These are phyloP conservation scores for Diaporthe sp. DNA, from an alignment of 2,329 filamentous ascomycete genomes.

Conservation along the genomic window DNA sequence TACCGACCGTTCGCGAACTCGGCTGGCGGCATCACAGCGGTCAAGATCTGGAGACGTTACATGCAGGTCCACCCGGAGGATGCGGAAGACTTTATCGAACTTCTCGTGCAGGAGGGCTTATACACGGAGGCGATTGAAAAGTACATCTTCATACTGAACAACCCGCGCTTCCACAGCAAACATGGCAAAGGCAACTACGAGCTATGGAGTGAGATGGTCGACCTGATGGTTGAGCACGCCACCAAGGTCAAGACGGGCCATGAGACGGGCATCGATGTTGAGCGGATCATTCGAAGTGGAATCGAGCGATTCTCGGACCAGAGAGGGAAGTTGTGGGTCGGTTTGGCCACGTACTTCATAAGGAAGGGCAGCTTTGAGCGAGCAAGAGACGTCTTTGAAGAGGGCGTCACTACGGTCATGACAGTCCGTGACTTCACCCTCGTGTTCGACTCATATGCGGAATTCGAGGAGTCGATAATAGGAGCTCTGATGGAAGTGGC, in stretches of 20 bases:
- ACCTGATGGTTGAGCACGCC: slow-evolving; percentile 91
- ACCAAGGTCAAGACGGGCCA: slow-evolving; percentile 85
- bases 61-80: slow-evolving; percentile 98
- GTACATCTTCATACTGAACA: slow-evolving; percentile 94
- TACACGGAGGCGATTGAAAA: slow-evolving; percentile 93
- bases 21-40: slow-evolving; percentile 88
- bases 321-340: slow-evolving; percentile 93
- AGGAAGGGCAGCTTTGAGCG: slow-evolving; percentile 92
- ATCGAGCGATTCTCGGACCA: slow-evolving; percentile 94
- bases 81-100: slow-evolving; percentile 93
- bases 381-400: slow-evolving; percentile 93
- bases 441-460: slow-evolving; percentile 95
- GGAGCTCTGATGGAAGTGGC: slow-evolving; percentile 91
- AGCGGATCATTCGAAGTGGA: slow-evolving; percentile 92
- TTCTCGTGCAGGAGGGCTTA: slow-evolving; percentile 83
- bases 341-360: slow-evolving; percentile 96
- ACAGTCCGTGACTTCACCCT: slow-evolving; percentile 97
- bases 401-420: slow-evolving; percentile 98
- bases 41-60: slow-evolving; percentile 95
- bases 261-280: slow-evolving; percentile 88
- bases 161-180: slow-evolving; percentile 91
- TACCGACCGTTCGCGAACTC: slow-evolving; percentile 94
- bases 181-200: slow-evolving; percentile 96
- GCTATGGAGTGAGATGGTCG: slow-evolving; percentile 97
- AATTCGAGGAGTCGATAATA: slow-evolving; percentile 97